Evolutionary conservation across 306 rosid genomes (phyloP), one percentile per base, ranked within the genome.

Genomic region (Senna tora): DNA sequence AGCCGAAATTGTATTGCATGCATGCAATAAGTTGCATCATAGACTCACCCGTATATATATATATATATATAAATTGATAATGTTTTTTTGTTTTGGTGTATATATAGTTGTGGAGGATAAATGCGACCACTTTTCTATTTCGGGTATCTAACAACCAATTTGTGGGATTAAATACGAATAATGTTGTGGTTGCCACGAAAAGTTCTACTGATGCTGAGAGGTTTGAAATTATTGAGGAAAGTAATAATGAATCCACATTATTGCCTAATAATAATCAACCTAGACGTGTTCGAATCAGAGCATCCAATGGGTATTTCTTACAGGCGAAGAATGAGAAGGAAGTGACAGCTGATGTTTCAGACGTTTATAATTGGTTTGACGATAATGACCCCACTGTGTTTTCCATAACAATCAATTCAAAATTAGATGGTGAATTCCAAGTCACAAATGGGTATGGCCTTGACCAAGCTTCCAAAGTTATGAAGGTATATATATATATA

Each of bases 81-180:
- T 14, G 13, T 17, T 54, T 80, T 13, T 30, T 0, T 69, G 33
- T 16, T 28, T 28, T 25, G 62, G 25, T 75, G 47, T 25, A n/a
- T n/a, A n/a, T n/a, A n/a, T 62, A 92, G 96, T 30, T 92, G 58
- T 92, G 97, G 97, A 89, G 97, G 77, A 22, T 92, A 75, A 75
- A 82, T 17, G 86, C 85, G 68, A 43, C 32, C 6, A 74, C 70
- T 21, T 92, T 87, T 64, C 57, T 78, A 33, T 82, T 92, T 25
- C 85, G 90, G 50, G 96, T 89, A 49, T 87, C 74, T 64, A 62
- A 75, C 60, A 75, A 80, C 20, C 88, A 89, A 28, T 92, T 92
- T 73, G 84, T 92, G 69, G 97, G 93, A 25, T 62, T 91, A 53
- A 72, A 85, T 43, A 82, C 75, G 22, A 38, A 43, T 43, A 75